These are phyloP conservation scores for Vigna radiata DNA, from an alignment of 306 rosid genomes.

Conservation along the genomic window DNA sequence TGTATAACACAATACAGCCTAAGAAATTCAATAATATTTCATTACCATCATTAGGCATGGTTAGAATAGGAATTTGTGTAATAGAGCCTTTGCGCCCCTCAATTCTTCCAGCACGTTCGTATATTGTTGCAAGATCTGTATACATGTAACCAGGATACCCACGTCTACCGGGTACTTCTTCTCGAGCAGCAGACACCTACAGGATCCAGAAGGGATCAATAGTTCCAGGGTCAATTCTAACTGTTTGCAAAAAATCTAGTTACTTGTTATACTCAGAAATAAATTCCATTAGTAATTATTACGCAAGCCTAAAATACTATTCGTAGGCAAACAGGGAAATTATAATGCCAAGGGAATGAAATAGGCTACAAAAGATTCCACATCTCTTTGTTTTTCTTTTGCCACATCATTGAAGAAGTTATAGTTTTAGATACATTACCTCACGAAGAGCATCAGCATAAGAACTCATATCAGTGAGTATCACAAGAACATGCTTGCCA, in stretches of 20 bases:
- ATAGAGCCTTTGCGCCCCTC: constrained; percentile 98
- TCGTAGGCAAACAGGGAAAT: constrained; percentile 9
- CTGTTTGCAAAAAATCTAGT: background rate
- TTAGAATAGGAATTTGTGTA: constrained; percentile 95
- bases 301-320: constrained; percentile 31
- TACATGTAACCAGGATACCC: constrained; percentile 99
- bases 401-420: constrained; percentile 15
- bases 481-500: constrained; percentile 99
- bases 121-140: constrained; percentile 98
- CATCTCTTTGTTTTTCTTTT: constrained; percentile 19
- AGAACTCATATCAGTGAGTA: constrained; percentile 99
- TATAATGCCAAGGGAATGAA: constrained; percentile 13
- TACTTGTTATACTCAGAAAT: constrained; percentile 5
- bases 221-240: constrained; percentile 19
- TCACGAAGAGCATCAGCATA: constrained; percentile 99
- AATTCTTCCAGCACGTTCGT: constrained; percentile 98
- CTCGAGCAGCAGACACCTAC: constrained; percentile 99
- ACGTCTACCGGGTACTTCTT: constrained; percentile 99
- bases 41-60: constrained; percentile 98
- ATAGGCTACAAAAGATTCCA: background rate
- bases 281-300: constrained; percentile 7
- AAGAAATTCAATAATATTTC: constrained; percentile 32
- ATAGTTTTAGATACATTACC: constrained; percentile 55
- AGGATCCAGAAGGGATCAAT: constrained; percentile 40
- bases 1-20: constrained; percentile 23